Base-by-base conservation (phyloP, 495 filamentous ascomycete genomes). In the Glutinoglossum americanum region DNA sequence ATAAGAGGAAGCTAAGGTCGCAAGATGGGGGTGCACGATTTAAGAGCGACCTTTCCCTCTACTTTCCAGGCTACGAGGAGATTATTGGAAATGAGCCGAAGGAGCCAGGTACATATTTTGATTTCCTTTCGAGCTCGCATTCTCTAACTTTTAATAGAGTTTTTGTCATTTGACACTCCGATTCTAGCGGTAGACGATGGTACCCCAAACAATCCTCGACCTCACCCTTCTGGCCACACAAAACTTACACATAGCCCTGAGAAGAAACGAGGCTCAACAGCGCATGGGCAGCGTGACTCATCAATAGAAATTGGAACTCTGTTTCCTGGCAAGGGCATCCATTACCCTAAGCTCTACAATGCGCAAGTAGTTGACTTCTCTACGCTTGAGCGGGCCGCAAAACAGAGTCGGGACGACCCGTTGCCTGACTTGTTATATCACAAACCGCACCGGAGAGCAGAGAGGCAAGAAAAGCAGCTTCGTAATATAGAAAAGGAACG, bases 401-500 rank as follows among this genome's bases (percentile, higher is more conserved):
- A 68, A 57, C 64, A 62, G 61, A 66, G 70, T 27, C 62, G 67
- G 11, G 59, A 69, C 6, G 87, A 96, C 63, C 84, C 85, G 0
- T 72, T 94, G 11, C 69, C 75, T 35, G 86, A 93, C 64, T 69
- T 71, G 0, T 64, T 79, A 51, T 94, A 80, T 67, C 76, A 80
- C 60, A 74, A 76, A 1, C 73, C 82, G 0, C 89, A 96, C 65
- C 77, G 80, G 39, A 82, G 82, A 59, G 80, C 85, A 55, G 87
- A 93, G 64, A 74, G 89, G n/a, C 76, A 84, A 63, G 92, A 99
- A 69, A 94, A 90, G 63, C 84, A 89, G 30, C 80, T 94, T 21
- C 83, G 92, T 33, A 97, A 97, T 64, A 84, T 90, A 41, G 93
- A 97, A 66, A 87, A 84, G 64, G 88, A 92, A 60, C 80, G 84